phyloP scores from a whole-genome alignment of 768 basidiomycete species.

The Serendipita sp. region DNA sequence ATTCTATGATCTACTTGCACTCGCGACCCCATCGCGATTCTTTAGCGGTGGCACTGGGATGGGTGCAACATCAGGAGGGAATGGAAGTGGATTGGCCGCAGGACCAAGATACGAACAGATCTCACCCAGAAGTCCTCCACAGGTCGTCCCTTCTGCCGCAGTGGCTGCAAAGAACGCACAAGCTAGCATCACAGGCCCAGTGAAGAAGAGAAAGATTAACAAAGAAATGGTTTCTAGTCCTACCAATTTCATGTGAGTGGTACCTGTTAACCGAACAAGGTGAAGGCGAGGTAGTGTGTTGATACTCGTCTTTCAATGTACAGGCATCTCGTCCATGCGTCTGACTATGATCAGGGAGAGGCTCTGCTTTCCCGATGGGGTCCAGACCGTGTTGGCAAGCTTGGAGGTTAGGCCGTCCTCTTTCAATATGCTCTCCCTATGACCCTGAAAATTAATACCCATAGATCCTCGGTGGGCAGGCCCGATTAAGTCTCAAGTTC shows the following conservation, averaged over 20 bases:
- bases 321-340: conserved; percentile 83
- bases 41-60: conserved; percentile 34
- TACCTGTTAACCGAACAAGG: neutral
- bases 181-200: conserved; percentile 19
- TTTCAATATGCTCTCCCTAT: conserved; percentile 12
- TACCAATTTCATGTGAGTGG: conserved; percentile 65
- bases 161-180: conserved; percentile 20
- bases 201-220: conserved; percentile 52
- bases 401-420: conserved; percentile 47
- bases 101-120: conserved; percentile 59
- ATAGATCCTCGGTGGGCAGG: conserved; percentile 77
- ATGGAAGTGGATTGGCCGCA: conserved; percentile 31
- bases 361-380: conserved; percentile 79
- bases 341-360: conserved; percentile 76
- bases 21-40: conserved; percentile 51
- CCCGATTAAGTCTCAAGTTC: conserved; percentile 69
- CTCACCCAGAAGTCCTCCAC: conserved; percentile 14
- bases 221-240: conserved; percentile 84
- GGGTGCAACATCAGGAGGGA: conserved; percentile 9
- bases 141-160: conserved; percentile 18
- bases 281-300: neutral
- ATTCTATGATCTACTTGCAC: conserved; percentile 72
- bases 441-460: conserved; percentile 7
- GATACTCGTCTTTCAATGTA: conserved; percentile 9
- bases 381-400: conserved; percentile 73